Base-by-base conservation (phyloP, 139 green algal species). In the Volvox reticuliferus region DNA sequence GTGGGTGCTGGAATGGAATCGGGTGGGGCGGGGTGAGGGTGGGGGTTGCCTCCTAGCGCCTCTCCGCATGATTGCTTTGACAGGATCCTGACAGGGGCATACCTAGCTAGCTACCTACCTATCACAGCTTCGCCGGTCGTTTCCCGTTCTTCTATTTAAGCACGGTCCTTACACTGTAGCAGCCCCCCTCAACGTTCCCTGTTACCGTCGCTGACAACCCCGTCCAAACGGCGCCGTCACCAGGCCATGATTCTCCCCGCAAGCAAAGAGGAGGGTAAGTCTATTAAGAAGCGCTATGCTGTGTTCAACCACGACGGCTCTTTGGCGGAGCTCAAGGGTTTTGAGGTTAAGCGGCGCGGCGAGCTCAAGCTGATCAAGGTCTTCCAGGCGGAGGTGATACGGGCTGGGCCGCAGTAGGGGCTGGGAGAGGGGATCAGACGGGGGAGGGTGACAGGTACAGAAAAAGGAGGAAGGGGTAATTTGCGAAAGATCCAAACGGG, bases 321-420 rank as follows among this genome's bases (percentile, higher is more conserved):
- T 1, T 95, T 99, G 67, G 98, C 97, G 26, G 98, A 99, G 93
- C 95, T 99, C 68, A 99, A 99, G 94, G 97, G 98, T 22, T 99
- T 99, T 94, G 97, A 99, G 95, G 92, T 99, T 28, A 99, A 99
- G 95, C 95, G 98, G 0, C 95, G 98, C 26, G 98, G 98, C 2
- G 98, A 99, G 97, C 97, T 99, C 21, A 99, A 99, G 96, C 96
- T 99, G 16, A 99, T 99, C 94, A 99, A 99, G 95, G 93, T 98
- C 30, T 99, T 99, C 94, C 98, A 99, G 96, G 96, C 93, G 1
- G 95, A 97, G 91, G 92, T 94, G 76, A 36, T 79, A 24, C 12
- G 79, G 28, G 24, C 18, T 16, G 12, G 26, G n/a, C n/a, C n/a
- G n/a, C n/a, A n/a, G n/a, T n/a, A 37, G 80, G 30, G 80, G 44